Evolutionary conservation across 805 yeast species (phyloP).

Genomic region (Scheffersomyces spartinae): DNA sequence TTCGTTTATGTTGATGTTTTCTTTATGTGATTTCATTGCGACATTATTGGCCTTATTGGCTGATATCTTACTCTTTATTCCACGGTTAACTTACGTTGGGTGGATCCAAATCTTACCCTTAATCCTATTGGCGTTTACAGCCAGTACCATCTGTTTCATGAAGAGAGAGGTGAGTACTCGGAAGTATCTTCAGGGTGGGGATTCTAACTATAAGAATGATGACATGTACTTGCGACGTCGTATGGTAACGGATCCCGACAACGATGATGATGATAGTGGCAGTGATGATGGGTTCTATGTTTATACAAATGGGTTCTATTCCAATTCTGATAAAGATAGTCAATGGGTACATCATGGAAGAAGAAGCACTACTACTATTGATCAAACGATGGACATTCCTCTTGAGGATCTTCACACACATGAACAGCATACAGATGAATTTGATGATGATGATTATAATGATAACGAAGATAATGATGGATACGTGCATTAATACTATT

Average conservation of each 20-base stretch:
- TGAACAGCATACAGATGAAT: too few relatives aligned
- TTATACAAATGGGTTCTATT: conserved; percentile 30
- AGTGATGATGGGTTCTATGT: conserved; percentile 35
- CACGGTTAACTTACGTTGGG: conserved; percentile 70
- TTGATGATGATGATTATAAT: too few relatives aligned
- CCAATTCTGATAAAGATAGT: conserved; percentile 10
- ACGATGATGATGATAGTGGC: conserved; percentile 15
- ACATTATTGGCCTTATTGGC: conserved; percentile 67
- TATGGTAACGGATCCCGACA: conserved; percentile 3
- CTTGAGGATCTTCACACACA: too few relatives aligned
- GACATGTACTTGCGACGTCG: conserved; percentile 19
- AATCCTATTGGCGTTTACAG: conserved; percentile 48
- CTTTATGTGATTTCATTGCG: too few relatives aligned
- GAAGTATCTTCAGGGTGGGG: too few relatives aligned
- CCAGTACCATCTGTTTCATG: conserved; percentile 59
- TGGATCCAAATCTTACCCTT: conserved; percentile 74
- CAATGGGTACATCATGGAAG: too few relatives aligned
- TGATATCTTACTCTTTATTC: conserved; percentile 69
- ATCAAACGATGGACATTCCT: too few relatives aligned
- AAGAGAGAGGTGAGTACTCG: conserved; percentile 54
- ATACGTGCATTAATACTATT: too few relatives aligned
- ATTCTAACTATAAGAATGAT: conserved; percentile 20
- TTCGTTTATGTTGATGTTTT: too few relatives aligned
- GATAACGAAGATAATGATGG: too few relatives aligned
- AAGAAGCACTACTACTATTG: too few relatives aligned